Evolutionary conservation across 2,329 filamentous ascomycete genomes (phyloP).

Genomic region (Thielaviopsis punctulata): DNA sequence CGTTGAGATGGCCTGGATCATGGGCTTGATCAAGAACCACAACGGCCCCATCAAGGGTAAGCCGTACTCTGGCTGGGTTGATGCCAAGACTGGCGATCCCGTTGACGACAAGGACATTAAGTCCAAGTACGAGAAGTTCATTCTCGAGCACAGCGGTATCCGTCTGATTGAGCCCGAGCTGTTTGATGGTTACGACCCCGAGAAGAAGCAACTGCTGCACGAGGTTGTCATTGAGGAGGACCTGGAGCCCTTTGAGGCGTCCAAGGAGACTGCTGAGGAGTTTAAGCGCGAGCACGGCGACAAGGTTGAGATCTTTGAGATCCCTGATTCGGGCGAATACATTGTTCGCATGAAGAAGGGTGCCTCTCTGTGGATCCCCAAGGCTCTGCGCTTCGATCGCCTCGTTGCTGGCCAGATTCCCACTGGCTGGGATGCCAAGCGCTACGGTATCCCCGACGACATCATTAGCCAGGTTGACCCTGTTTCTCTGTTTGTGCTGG

Average conservation of each 20-base stretch:
- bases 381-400: conserved; percentile 91
- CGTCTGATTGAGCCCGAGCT: conserved; percentile 94
- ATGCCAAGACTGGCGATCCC: conserved; percentile 82
- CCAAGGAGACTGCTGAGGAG: conserved; percentile 91
- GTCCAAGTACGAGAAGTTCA: conserved; percentile 89
- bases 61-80: conserved; percentile 92
- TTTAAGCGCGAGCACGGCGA: conserved; percentile 96
- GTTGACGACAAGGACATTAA: conserved; percentile 98
- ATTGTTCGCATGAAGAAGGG: conserved; percentile 92
- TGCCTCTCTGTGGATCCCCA: conserved; percentile 85
- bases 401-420: conserved; percentile 94
- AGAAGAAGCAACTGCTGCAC: conserved; percentile 95
- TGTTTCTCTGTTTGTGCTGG: conserved; percentile 85
- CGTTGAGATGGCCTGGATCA: conserved; percentile 99
- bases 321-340: conserved; percentile 83
- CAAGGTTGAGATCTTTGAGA: conserved; percentile 94
- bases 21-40: conserved; percentile 98
- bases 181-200: conserved; percentile 91
- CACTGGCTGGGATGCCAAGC: conserved; percentile 91
- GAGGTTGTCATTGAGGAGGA: conserved; percentile 97
- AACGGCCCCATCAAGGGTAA: conserved; percentile 92
- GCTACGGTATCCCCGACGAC: conserved; percentile 90
- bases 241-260: conserved; percentile 89
- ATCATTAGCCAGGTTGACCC: conserved; percentile 97
- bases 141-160: conserved; percentile 92